Conservation (phyloP, 306 rosid genomes). For the Acacia confusa region DNA sequence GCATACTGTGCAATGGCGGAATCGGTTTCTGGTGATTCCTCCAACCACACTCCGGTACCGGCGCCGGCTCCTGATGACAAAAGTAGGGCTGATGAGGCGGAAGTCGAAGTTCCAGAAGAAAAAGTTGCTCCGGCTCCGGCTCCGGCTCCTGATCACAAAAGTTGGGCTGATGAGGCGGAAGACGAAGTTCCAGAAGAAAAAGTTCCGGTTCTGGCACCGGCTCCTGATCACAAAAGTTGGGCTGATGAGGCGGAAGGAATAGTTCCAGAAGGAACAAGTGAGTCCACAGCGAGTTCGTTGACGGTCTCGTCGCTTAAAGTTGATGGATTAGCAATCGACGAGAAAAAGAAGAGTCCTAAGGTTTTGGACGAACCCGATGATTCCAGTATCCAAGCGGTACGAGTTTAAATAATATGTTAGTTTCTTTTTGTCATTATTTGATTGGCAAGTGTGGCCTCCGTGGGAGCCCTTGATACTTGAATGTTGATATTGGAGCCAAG, state of each 20-base stretch:
- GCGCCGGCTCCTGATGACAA: background rate
- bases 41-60: background rate
- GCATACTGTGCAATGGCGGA: constrained; percentile 16
- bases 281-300: constrained; percentile 23
- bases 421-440: background rate
- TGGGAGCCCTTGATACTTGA: background rate
- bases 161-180: constrained; percentile 64
- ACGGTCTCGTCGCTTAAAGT: constrained; percentile 34
- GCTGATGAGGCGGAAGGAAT: constrained; percentile 58
- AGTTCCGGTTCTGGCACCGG: too few relatives aligned
- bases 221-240: constrained; percentile 44
- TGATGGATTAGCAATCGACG: constrained; percentile 52
- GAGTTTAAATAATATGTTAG: background rate
- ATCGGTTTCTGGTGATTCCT: background rate
- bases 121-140: background rate
- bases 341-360: constrained; percentile 30
- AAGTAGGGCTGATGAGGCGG: constrained; percentile 65
- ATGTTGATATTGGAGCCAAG: background rate
- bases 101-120: constrained; percentile 46
- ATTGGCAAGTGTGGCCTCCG: background rate
- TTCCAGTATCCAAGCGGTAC: constrained; percentile 65
- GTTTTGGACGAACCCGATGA: constrained; percentile 77
- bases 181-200: constrained; percentile 45
- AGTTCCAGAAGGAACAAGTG: constrained; percentile 34
- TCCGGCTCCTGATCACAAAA: constrained; percentile 11